Conservation (phyloP, 1,284 basidiomycete genomes). For the Macrocystidia cucumis region DNA sequence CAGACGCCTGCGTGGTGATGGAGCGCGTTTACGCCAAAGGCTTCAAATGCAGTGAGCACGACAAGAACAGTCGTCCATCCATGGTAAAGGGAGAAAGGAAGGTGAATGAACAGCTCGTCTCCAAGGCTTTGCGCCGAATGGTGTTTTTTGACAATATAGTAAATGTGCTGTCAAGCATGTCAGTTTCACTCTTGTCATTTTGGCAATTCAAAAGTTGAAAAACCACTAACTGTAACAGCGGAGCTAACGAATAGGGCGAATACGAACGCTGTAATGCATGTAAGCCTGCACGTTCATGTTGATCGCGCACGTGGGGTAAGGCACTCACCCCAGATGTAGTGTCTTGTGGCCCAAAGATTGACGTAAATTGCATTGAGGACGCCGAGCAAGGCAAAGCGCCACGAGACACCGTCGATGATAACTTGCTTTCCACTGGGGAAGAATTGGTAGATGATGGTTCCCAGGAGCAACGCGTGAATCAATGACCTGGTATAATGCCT, state of each 20-base stretch:
- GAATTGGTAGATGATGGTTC: constrained; percentile 89
- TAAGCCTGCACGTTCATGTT: constrained; percentile 8
- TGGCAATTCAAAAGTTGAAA: neutral
- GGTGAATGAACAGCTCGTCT: constrained; percentile 78
- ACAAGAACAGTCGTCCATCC: constrained; percentile 94
- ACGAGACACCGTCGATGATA: constrained; percentile 81
- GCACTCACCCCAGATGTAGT: constrained; percentile 65
- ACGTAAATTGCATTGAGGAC: constrained; percentile 84
- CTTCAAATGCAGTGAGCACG: constrained; percentile 83
- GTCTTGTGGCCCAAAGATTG: constrained; percentile 64
- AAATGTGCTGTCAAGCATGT: constrained; percentile 59
- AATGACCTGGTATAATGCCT: constrained; percentile 56
- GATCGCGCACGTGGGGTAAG: neutral
- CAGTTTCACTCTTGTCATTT: constrained; percentile 10
- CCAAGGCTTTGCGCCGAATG: constrained; percentile 56
- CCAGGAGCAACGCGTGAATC: constrained; percentile 83
- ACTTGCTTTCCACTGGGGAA: constrained; percentile 70
- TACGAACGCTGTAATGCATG: constrained; percentile 56
- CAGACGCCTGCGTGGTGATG: constrained; percentile 69
- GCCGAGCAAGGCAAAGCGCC: constrained; percentile 84
- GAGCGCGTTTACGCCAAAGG: constrained; percentile 78
- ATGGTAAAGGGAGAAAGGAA: constrained; percentile 91
- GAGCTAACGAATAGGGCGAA: constrained; percentile 82
- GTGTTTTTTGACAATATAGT: constrained; percentile 86
- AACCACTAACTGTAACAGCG: constrained; percentile 60